Evolutionary conservation across 1,139 yeast species (phyloP).

Genomic region (Diutina siamensis): DNA sequence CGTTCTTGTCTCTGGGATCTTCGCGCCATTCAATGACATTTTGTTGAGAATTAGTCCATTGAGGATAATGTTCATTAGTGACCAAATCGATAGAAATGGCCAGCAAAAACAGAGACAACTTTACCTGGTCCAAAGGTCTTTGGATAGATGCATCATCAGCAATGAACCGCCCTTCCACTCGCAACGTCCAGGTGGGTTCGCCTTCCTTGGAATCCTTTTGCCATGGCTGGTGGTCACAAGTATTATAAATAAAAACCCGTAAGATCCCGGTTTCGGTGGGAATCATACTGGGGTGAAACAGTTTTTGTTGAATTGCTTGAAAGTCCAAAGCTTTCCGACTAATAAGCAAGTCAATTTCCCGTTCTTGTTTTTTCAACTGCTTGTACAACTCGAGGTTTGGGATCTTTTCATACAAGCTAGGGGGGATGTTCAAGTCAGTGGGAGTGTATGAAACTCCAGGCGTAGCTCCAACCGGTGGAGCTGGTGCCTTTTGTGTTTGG

Average conservation of each 20-base stretch:
- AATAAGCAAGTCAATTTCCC: constrained; percentile 65
- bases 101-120: constrained; percentile 73
- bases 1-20: constrained; percentile 8
- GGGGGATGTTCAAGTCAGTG: constrained; percentile 60
- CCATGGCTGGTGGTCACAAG: constrained; percentile 87
- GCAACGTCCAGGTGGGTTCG: constrained; percentile 68
- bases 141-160: constrained; percentile 19
- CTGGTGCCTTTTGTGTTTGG: constrained; percentile 5
- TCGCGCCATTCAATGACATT: constrained; percentile 36
- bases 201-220: constrained; percentile 33
- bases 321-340: constrained; percentile 77
- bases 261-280: constrained; percentile 44
- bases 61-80: constrained; percentile 31
- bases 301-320: constrained; percentile 54
- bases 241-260: constrained; percentile 75
- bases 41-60: constrained; percentile 19
- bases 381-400: constrained; percentile 70
- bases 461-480: constrained; percentile 16
- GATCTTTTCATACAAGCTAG: constrained; percentile 44
- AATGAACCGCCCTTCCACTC: constrained; percentile 77
- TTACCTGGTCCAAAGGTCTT: constrained; percentile 16
- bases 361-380: constrained; percentile 65
- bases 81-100: constrained; percentile 73
- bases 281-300: constrained; percentile 31
- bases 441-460: constrained; percentile 46